phyloP scores from a whole-genome alignment of 257 asterid species.

The Prunella vulgaris region DNA sequence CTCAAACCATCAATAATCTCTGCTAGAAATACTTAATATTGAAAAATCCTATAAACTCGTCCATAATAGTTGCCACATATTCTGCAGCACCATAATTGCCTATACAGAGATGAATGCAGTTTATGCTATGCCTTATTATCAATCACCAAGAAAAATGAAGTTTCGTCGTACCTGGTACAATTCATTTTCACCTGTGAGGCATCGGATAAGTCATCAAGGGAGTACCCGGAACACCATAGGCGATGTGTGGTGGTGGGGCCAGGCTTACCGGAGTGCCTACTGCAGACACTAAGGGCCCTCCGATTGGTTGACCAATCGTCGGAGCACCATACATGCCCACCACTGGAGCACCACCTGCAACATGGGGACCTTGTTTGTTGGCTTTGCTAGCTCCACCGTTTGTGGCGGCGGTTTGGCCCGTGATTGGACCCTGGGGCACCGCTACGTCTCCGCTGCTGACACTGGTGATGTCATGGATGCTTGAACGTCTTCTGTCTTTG shows the following conservation, averaged over 20 bases:
- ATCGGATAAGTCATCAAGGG: conserved; percentile 31
- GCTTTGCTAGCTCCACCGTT: conserved; percentile 42
- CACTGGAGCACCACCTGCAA: conserved; percentile 26
- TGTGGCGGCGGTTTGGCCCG: conserved; percentile 53
- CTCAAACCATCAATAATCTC: background rate
- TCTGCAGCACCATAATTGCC: background rate
- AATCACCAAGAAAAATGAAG: background rate
- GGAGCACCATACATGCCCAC: conserved; percentile 52
- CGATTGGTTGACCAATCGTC: conserved; percentile 65
- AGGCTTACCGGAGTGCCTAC: conserved; percentile 65
- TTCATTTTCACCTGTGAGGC: conserved; percentile 38
- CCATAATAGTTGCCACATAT: background rate
- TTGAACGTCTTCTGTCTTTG: conserved; percentile 76
- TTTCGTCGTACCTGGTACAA: background rate
- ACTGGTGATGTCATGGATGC: conserved; percentile 90
- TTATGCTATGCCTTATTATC: conserved; percentile 6
- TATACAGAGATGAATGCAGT: background rate
- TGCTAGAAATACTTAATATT: conserved; percentile 7
- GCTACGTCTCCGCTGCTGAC: conserved; percentile 56
- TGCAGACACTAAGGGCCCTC: conserved; percentile 59
- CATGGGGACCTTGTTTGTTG: conserved; percentile 35
- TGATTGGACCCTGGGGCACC: conserved; percentile 63
- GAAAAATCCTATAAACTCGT: background rate
- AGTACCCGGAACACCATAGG: conserved; percentile 49
- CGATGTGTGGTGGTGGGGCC: conserved; percentile 43